These are phyloP conservation scores for Apophysomyces ossiformis DNA, from an alignment of 371 early-diverging fungal species.

Conservation along the genomic window DNA sequence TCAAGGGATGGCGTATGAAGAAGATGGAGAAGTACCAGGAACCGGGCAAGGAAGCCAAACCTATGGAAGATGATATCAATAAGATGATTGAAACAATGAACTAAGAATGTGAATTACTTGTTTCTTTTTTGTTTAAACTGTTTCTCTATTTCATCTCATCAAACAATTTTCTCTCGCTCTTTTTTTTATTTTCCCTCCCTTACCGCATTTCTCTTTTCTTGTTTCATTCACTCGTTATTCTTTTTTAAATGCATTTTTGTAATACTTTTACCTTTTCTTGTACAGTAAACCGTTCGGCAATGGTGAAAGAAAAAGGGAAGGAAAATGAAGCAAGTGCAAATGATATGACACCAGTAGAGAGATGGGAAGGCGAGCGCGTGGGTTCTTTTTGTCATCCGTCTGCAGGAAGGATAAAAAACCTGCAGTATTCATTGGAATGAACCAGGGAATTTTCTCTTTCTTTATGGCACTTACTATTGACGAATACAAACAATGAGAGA, in stretches of 20 bases:
- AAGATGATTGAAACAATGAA: constrained; percentile 96
- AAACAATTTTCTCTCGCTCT: too few species aligned
- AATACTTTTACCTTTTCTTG: not conserved
- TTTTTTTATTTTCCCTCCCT: constrained; percentile 4
- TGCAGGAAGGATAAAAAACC: too few species aligned
- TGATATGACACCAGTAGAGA: too few species aligned
- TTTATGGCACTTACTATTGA: too few species aligned
- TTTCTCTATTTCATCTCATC: too few species aligned
- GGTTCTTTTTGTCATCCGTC: too few species aligned
- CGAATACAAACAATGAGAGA: too few species aligned
- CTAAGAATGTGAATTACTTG: constrained; percentile 59
- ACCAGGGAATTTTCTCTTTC: too few species aligned
- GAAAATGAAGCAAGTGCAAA: too few species aligned
- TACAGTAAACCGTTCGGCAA: not conserved
- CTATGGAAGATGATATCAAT: constrained; percentile 93
- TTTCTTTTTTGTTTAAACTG: constrained; percentile 2
- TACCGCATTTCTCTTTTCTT: constrained; percentile 10
- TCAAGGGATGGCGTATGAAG: constrained; percentile 94
- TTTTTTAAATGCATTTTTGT: constrained; percentile 13
- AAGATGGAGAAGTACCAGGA: constrained; percentile 95
- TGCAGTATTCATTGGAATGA: too few species aligned
- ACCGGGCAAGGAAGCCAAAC: constrained; percentile 88
- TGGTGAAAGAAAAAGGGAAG: too few species aligned
- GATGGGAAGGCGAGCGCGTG: too few species aligned
- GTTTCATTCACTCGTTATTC: constrained; percentile 3